Conservation (phyloP, 2,329 filamentous ascomycete genomes). For the Neofusicoccum laricinum region DNA sequence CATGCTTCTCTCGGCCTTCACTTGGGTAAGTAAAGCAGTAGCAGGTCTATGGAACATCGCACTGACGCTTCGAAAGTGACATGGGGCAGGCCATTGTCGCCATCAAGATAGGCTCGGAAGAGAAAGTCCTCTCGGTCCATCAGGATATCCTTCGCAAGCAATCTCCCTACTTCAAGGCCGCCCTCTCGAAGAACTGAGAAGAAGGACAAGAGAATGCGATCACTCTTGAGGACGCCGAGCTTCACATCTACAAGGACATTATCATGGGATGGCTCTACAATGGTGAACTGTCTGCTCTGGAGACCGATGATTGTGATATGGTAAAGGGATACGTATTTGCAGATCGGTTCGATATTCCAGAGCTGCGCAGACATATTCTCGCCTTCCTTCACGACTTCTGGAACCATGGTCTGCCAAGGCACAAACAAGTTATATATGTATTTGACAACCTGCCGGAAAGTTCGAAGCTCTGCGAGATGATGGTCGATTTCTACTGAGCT, state of each 20-base stretch:
- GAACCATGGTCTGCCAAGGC: too few species aligned
- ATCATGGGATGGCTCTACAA: not conserved
- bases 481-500: too few species aligned
- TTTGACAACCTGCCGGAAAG: too few species aligned
- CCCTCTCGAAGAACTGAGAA: not conserved
- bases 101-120: not conserved
- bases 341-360: too few species aligned
- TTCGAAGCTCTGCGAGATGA: too few species aligned
- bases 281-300: fast-evolving
- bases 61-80: not conserved
- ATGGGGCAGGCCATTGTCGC: not conserved
- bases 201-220: not conserved
- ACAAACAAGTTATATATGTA: too few species aligned
- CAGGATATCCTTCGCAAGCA: not conserved
- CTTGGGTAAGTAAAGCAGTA: too few species aligned
- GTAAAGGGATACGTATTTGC: too few species aligned
- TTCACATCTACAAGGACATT: too few species aligned
- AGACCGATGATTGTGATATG: too few species aligned
- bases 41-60: not conserved
- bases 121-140: not conserved
- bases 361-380: too few species aligned
- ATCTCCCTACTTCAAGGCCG: not conserved
- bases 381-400: too few species aligned
- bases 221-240: not conserved
- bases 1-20: not conserved